These are phyloP conservation scores for Clonostachys byssicola DNA, from an alignment of 2,329 filamentous ascomycete genomes.

Conservation along the genomic window DNA sequence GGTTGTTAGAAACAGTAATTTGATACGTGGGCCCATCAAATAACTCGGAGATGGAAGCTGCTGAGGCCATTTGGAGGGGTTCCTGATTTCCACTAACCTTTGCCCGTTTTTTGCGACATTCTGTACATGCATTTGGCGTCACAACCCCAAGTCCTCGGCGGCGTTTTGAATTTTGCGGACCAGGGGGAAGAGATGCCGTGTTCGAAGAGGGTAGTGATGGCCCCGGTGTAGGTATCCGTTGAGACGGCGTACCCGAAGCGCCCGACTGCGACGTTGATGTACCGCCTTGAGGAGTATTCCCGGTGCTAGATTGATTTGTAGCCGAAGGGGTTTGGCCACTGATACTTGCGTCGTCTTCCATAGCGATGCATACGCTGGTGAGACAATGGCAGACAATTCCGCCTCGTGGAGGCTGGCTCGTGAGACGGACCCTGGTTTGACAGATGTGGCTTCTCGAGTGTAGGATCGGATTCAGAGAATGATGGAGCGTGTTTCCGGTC, in stretches of 20 bases:
- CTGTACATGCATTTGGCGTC: conserved; percentile 56
- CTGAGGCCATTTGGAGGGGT: neutral
- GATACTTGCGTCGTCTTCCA: conserved; percentile 22
- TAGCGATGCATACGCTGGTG: conserved; percentile 4
- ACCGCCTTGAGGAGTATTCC: conserved; percentile 22
- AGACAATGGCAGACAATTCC: too few relatives aligned
- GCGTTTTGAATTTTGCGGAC: conserved; percentile 34
- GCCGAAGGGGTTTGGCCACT: conserved; percentile 18
- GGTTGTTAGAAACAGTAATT: neutral
- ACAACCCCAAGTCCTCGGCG: conserved; percentile 51
- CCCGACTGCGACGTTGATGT: conserved; percentile 8
- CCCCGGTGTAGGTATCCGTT: conserved; percentile 18
- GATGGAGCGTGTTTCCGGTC: too few relatives aligned
- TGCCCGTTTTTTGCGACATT: conserved; percentile 58
- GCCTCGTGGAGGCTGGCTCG: too few relatives aligned
- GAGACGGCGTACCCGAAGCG: conserved; percentile 14
- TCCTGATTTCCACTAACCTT: conserved; percentile 37
- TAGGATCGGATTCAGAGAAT: too few relatives aligned
- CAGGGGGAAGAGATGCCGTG: neutral
- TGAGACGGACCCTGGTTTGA: too few relatives aligned
- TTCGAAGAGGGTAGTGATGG: conserved; percentile 9
- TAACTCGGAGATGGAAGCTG: neutral
- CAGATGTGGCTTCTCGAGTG: too few relatives aligned
- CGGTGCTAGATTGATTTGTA: conserved; percentile 20
- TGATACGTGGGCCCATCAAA: neutral